phyloP scores from a whole-genome alignment of 768 basidiomycete genomes.

The Leccinum aurantiacum region DNA sequence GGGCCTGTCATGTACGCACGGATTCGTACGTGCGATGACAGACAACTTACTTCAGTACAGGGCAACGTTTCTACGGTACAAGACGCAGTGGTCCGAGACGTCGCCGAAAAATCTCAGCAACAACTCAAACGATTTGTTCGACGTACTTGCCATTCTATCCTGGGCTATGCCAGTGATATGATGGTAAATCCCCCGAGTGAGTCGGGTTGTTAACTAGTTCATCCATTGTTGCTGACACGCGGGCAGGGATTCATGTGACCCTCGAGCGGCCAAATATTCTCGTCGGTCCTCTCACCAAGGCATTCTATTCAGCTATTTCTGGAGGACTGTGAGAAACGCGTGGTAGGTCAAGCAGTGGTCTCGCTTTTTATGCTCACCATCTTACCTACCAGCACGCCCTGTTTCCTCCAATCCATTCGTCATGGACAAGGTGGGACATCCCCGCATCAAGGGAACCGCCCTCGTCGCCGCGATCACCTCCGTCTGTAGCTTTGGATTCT shows the following conservation, averaged over 20 bases:
- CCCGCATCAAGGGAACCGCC: constrained; percentile 6
- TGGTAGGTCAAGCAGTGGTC: neutral
- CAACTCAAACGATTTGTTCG: neutral
- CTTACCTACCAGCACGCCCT: neutral
- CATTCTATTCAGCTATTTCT: neutral
- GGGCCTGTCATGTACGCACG: neutral
- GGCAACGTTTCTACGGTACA: neutral
- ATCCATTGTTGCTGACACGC: neutral
- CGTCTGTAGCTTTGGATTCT: constrained; percentile 16
- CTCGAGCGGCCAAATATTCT: neutral
- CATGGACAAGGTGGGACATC: constrained; percentile 16
- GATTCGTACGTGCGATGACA: neutral
- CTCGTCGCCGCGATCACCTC: constrained; percentile 18
- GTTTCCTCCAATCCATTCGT: neutral
- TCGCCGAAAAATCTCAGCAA: neutral
- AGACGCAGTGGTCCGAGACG: neutral
- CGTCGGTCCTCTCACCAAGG: neutral
- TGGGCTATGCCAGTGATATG: neutral
- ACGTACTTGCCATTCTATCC: neutral
- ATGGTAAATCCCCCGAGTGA: neutral
- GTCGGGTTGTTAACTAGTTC: neutral
- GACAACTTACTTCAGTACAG: neutral
- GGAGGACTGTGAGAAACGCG: neutral
- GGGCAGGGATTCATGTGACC: constrained; percentile 7
- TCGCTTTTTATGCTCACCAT: neutral